Conservation (phyloP, 1,284 basidiomycete species). For the Austroboletus rostrupii region DNA sequence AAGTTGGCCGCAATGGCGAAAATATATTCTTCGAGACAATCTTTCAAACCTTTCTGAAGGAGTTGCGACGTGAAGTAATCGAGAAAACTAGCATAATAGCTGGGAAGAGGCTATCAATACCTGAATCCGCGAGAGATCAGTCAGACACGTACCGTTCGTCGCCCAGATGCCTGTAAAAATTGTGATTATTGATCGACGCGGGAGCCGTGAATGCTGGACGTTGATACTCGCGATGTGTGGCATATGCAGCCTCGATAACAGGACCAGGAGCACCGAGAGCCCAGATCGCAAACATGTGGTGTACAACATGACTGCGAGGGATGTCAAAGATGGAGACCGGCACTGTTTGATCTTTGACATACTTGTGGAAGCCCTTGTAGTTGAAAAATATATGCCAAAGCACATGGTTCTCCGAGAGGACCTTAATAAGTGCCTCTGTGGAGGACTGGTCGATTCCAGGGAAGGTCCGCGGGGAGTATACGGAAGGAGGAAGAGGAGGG, state of each 20-base stretch:
- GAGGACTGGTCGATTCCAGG: conserved; percentile 50
- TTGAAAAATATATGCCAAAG: conserved; percentile 63
- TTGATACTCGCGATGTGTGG: conserved; percentile 32
- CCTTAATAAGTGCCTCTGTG: conserved; percentile 38
- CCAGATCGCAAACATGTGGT: conserved; percentile 40
- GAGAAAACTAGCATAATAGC: conserved; percentile 34
- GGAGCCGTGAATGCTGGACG: conserved; percentile 36
- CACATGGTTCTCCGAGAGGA: conserved; percentile 54
- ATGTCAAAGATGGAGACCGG: conserved; percentile 10
- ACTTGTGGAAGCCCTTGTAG: conserved; percentile 58
- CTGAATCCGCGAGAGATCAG: neutral
- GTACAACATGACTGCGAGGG: conserved; percentile 36
- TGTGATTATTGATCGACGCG: conserved; percentile 24
- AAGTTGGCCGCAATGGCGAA: conserved; percentile 31
- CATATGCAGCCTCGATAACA: conserved; percentile 39
- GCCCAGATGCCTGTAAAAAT: conserved; percentile 23
- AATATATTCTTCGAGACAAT: conserved; percentile 26
- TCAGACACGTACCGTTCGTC: conserved; percentile 22
- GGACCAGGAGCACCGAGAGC: conserved; percentile 37
- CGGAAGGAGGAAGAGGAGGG: conserved; percentile 33
- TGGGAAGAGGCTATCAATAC: conserved; percentile 11
- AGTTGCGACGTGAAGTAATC: conserved; percentile 30
- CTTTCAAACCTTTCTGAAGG: conserved; percentile 19
- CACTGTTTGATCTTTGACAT: conserved; percentile 11
- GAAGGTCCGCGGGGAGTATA: conserved; percentile 33